Evolutionary conservation across 306 rosid genomes (phyloP), one percentile per base, ranked within the genome.

Genomic region (Myrica gale): DNA sequence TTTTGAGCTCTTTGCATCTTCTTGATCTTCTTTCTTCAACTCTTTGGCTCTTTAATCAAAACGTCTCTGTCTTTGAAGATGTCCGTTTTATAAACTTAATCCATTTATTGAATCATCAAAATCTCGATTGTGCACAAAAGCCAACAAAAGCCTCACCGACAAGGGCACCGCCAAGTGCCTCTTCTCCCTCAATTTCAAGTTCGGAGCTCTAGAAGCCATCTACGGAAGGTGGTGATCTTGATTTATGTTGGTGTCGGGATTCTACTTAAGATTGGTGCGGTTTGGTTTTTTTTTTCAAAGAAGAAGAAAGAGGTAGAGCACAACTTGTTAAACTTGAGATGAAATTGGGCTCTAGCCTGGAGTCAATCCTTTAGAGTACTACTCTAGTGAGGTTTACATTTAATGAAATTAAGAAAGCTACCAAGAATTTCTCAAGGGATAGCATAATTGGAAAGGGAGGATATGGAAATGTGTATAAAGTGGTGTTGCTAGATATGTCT

Each of bases 381-480:
- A 90, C 85, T 78, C 69, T 95, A 88, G 78, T 89, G 54, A 92
- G 87, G 82, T 95, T 86, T 57, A 72, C 83, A 3, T 89, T 89
- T 26, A 96, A 92, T 1, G 97, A 90, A 5, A 82, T 95, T 67
- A 89, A 75, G 76, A 85, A 87, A 56, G 92, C 97, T 0, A 95
- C 99, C 0, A 85, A 87, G 87, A 89, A 87, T 77, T 95, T 95
- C 76, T 73, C 89, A 0, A 87, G 93, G 84, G 96, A 90, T 2
- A 61, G 78, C 52, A 85, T 92, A 45, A 81, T 95, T 44, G 97
- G 97, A 19, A 88, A 88, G 66, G 99, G 97, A 17, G 99, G 99
- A 10, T 95, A 90, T 75, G 99, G 97, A 19, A 95, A 95, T 84
- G 97, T 95, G 75, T 95, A 95, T 19, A 90, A 79, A 71, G 99